These are phyloP conservation scores for Thelonectria blattea DNA, from an alignment of 2,329 filamentous ascomycete genomes.

Conservation along the genomic window DNA sequence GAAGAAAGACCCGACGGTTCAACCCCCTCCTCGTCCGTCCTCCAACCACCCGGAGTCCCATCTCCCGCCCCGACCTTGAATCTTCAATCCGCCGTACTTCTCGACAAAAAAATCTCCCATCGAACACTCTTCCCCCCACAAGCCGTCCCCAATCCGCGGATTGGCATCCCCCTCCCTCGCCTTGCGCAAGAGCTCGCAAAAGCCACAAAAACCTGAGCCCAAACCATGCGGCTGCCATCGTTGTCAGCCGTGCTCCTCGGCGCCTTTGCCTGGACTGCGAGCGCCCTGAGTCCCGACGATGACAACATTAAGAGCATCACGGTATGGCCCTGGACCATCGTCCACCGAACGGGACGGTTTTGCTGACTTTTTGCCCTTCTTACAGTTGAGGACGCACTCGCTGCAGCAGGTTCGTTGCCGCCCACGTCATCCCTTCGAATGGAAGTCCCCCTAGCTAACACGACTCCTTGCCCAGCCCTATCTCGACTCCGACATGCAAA, in stretches of 20 bases:
- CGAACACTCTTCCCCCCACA: slow-evolving; percentile 26
- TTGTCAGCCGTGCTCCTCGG: slow-evolving; percentile 57
- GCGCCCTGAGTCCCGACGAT: slow-evolving; percentile 55
- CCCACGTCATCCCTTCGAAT: slow-evolving; percentile 28
- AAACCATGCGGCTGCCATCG: slow-evolving; percentile 55
- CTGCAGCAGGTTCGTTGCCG: slow-evolving; percentile 71
- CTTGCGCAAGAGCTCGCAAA: slow-evolving; percentile 21
- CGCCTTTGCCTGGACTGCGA: slow-evolving; percentile 56
- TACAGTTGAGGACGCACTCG: slow-evolving; percentile 84
- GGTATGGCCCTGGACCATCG: slow-evolving; percentile 44
- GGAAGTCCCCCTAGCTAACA: slow-evolving; percentile 30
- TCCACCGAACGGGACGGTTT: background rate
- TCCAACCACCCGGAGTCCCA: too few relatives aligned
- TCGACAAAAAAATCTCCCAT: background rate
- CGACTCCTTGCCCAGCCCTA: slow-evolving; percentile 71
- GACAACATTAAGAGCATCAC: slow-evolving; percentile 59
- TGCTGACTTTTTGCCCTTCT: slow-evolving; percentile 30
- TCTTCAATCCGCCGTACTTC: slow-evolving; percentile 28
- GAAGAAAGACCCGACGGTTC: background rate
- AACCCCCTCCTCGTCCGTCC: too few relatives aligned
- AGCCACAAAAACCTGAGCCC: slow-evolving; percentile 19
- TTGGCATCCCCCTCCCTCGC: slow-evolving; percentile 19
- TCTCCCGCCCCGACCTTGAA: slow-evolving; percentile 12
- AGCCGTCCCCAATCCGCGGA: slow-evolving; percentile 12
- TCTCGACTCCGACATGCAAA: slow-evolving; percentile 97